Conservation (phyloP, 192 early-diverging fungal genomes). For the Coemansia sp. region DNA sequence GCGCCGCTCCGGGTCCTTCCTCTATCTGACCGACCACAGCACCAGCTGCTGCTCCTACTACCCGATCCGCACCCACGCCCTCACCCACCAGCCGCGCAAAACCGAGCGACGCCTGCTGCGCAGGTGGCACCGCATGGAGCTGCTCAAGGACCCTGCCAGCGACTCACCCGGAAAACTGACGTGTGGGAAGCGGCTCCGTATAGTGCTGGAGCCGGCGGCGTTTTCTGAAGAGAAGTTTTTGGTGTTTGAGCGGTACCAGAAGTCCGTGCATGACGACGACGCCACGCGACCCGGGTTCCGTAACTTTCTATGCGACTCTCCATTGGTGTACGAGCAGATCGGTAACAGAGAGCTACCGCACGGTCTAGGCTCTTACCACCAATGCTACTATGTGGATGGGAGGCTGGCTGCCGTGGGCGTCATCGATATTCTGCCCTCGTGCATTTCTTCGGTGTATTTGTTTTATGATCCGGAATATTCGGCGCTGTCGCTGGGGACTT, state of each 20-base stretch:
- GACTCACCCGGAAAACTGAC: neutral
- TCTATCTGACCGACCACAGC: slow-evolving; percentile 55
- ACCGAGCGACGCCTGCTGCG: slow-evolving; percentile 37
- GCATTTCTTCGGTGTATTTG: slow-evolving; percentile 91
- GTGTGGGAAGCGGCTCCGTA: slow-evolving; percentile 7
- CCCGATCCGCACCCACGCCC: slow-evolving; percentile 33
- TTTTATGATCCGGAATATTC: slow-evolving; percentile 89
- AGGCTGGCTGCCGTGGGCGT: slow-evolving; percentile 87
- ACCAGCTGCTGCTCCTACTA: slow-evolving; percentile 57
- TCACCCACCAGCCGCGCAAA: slow-evolving; percentile 6
- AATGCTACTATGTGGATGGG: slow-evolving; percentile 84
- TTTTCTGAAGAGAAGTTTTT: slow-evolving; percentile 73
- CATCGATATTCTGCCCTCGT: slow-evolving; percentile 84
- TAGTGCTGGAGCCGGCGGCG: slow-evolving; percentile 56
- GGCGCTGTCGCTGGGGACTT: slow-evolving; percentile 77
- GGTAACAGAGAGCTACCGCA: neutral
- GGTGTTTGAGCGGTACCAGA: slow-evolving; percentile 82
- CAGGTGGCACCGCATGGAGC: slow-evolving; percentile 13
- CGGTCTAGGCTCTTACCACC: slow-evolving; percentile 81
- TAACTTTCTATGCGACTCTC: slow-evolving; percentile 75
- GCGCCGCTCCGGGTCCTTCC: slow-evolving; percentile 46
- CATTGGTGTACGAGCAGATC: slow-evolving; percentile 45
- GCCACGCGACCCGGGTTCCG: slow-evolving; percentile 54
- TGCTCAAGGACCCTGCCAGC: neutral
- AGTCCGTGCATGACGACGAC: slow-evolving; percentile 76